Conservation (phyloP, 2,329 filamentous ascomycete species). For the Aspergillus neotritici region DNA sequence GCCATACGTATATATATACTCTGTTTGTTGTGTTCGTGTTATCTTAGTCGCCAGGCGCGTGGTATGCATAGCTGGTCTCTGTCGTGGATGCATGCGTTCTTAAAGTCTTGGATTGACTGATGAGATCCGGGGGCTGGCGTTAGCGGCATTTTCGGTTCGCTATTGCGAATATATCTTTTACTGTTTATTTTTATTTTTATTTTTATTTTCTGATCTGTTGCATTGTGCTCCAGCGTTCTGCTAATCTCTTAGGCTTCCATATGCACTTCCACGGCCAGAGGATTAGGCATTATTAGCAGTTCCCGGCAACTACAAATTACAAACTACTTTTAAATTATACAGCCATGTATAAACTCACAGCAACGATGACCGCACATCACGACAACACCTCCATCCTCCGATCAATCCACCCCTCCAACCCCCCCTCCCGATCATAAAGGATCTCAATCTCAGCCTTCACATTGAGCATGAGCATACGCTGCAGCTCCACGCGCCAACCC, state of each 20-base stretch:
- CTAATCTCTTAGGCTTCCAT: no score
- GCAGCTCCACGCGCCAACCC: slow-evolving; percentile 49
- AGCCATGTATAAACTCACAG: no score
- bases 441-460: slow-evolving; percentile 59
- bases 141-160: no score
- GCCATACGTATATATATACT: neutral
- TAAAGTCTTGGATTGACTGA: slow-evolving; percentile 3
- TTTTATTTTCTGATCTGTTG: no score
- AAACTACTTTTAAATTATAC: no score
- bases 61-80: slow-evolving; percentile 3
- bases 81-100: slow-evolving; percentile 4
- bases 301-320: no score
- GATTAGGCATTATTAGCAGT: no score
- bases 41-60: slow-evolving; percentile 1
- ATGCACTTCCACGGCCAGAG: no score
- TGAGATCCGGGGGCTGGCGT: no score
- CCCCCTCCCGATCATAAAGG: slow-evolving; percentile 40
- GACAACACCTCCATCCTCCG: slow-evolving; percentile 22
- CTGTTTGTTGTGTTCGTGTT: neutral
- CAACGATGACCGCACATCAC: neutral
- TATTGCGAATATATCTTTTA: no score
- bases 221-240: no score
- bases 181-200: no score
- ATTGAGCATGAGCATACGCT: slow-evolving; percentile 58
- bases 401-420: slow-evolving; percentile 42